These are phyloP conservation scores for Magnaporthiopsis rhizophila DNA, from an alignment of 2,329 filamentous ascomycete species.

Conservation along the genomic window DNA sequence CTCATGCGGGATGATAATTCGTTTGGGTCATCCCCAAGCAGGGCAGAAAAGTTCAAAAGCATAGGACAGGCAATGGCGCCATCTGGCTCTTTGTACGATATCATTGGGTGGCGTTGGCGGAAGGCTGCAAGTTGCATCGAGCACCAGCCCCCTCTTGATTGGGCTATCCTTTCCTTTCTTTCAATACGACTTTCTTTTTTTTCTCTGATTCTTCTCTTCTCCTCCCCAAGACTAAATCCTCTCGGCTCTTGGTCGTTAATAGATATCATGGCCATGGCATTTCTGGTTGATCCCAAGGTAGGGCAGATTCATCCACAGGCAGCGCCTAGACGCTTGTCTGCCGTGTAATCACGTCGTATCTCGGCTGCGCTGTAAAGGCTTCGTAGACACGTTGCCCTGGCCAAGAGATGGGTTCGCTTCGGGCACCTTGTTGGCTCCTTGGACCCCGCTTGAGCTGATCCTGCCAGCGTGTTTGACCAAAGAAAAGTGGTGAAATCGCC, in stretches of 20 bases:
- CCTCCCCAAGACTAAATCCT: not conserved
- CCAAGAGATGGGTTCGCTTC: not conserved
- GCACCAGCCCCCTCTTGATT: not conserved
- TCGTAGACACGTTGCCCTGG: too few species aligned
- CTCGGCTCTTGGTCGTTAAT: not conserved
- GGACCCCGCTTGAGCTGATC: not conserved
- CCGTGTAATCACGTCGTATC: too few species aligned
- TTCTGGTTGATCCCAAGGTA: too few species aligned
- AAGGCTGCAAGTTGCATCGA: not conserved
- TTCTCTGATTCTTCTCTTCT: not conserved
- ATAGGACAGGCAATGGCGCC: not conserved
- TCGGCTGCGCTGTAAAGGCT: too few species aligned
- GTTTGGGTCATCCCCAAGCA: too few species aligned
- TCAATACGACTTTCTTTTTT: not conserved
- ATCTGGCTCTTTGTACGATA: not conserved
- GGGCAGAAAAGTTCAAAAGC: not conserved
- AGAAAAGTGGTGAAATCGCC: too few species aligned
- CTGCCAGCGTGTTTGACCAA: not conserved
- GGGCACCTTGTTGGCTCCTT: not conserved
- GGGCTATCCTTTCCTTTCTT: not conserved
- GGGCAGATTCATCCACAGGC: too few species aligned
- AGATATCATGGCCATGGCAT: too few species aligned
- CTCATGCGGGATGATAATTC: too few species aligned
- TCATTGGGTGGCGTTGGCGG: not conserved
- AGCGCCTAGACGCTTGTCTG: too few species aligned